Percentiles rank a stretch among this genome's conserved stretches.
Conservation (phyloP, 305 asterid genomes). For the Ilex paraguariensis region DNA sequence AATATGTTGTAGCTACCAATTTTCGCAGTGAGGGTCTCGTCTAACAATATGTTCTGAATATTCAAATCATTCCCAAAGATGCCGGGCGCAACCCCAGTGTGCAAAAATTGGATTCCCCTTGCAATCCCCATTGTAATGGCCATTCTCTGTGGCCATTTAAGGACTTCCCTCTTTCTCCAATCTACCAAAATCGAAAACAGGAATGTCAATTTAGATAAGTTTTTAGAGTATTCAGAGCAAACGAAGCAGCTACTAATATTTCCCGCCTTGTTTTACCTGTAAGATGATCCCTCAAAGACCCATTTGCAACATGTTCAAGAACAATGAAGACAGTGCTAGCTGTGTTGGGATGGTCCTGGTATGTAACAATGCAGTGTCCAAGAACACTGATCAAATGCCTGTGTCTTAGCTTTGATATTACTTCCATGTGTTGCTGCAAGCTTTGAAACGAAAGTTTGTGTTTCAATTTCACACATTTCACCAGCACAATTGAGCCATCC, state of each 20-base stretch:
- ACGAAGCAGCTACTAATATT: no score
- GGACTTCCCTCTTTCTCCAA: constrained; percentile 70
- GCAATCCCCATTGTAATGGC: constrained; percentile 71
- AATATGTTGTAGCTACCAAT: constrained; percentile 76
- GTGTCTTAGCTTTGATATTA: constrained; percentile 84
- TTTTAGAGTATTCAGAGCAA: no score
- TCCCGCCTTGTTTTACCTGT: constrained; percentile 34
- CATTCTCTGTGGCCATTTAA: constrained; percentile 98
- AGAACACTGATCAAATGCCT: constrained; percentile 84
- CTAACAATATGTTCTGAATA: constrained; percentile 64
- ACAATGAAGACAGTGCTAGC: constrained; percentile 78
- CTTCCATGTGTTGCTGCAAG: constrained; percentile 89
- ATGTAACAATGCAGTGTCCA: constrained; percentile 90
- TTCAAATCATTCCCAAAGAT: constrained; percentile 74
- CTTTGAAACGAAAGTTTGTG: constrained; percentile 86
- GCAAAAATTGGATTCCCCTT: constrained; percentile 86
- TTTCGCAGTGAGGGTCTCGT: constrained; percentile 64
- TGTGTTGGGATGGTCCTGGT: constrained; percentile 85
- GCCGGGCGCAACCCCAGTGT: constrained; percentile 40
- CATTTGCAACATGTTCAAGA: constrained; percentile 70
- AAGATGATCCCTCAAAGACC: constrained; percentile 71
- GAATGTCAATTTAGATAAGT: no score
- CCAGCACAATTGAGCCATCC: constrained; percentile 77
- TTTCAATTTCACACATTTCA: constrained; percentile 77
- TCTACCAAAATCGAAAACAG: constrained; percentile 33